A percentile compares a stretch with the other conserved stretches of the same genome.
These are phyloP conservation scores for Neobulgaria alba DNA, from an alignment of 2,329 filamentous ascomycete species.

Conservation along the genomic window DNA sequence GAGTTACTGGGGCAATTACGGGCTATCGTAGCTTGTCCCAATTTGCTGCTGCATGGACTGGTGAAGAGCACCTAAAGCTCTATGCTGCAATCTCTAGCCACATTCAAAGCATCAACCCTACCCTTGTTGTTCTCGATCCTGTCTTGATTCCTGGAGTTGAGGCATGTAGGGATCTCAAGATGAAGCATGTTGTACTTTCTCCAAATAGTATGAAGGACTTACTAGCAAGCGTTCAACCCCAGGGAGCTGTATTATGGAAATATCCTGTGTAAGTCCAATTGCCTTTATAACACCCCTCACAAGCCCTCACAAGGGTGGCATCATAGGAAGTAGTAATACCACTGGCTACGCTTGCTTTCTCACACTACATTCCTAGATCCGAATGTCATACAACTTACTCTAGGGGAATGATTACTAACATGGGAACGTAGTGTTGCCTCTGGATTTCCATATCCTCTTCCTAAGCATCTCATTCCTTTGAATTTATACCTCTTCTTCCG, in stretches of 20 bases:
- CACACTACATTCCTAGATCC: slow-evolving; percentile 36
- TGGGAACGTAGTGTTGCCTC: no score
- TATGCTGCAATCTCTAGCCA: not conserved
- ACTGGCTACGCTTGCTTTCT: no score
- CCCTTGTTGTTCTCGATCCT: slow-evolving; percentile 36
- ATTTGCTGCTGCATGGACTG: no score
- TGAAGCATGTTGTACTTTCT: slow-evolving; percentile 31
- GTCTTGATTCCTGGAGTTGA: slow-evolving; percentile 37
- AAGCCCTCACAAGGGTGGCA: slow-evolving; percentile 24
- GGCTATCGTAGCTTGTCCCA: no score
- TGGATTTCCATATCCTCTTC: no score
- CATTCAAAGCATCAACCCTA: slow-evolving; percentile 27
- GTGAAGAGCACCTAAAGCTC: no score
- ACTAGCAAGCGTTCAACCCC: not conserved
- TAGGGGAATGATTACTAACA: slow-evolving; percentile 31
- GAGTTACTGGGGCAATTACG: no score
- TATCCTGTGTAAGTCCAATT: slow-evolving; percentile 30
- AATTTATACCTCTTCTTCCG: slow-evolving; percentile 15
- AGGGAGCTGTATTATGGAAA: slow-evolving; percentile 17
- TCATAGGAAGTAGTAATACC: no score
- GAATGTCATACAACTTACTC: slow-evolving; percentile 39
- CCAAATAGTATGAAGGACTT: slow-evolving; percentile 29
- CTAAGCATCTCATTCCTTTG: no score
- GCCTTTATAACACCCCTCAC: slow-evolving; percentile 23
- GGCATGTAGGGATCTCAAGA: slow-evolving; percentile 31